Conservation (phyloP, 2,329 filamentous ascomycete species). For the Chaetomium strumarium region DNA sequence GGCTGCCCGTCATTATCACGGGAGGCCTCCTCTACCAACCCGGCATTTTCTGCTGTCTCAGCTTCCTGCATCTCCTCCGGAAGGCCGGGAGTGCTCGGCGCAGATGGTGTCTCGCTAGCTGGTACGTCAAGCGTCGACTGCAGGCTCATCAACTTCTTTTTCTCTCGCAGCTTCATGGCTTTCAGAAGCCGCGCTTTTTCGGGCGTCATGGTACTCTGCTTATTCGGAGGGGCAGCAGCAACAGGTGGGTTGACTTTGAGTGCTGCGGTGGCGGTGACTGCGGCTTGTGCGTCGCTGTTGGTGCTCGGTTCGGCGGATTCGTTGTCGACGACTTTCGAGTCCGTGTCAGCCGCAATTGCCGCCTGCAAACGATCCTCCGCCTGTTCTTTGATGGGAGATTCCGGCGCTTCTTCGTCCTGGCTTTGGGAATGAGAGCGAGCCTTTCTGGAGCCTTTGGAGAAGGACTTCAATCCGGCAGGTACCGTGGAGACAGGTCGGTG, state of each 20-base stretch:
- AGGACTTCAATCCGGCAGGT: constrained; percentile 71
- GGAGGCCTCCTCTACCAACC: constrained; percentile 25
- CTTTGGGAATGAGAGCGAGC: constrained; percentile 35
- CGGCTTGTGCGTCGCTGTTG: constrained; percentile 34
- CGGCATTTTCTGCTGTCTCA: constrained; percentile 23
- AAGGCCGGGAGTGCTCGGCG: constrained; percentile 18
- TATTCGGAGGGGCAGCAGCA: constrained; percentile 37
- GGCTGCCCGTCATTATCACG: constrained; percentile 25
- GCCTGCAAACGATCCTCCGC: constrained; percentile 35
- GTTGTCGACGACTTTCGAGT: constrained; percentile 26
- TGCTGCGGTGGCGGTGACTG: constrained; percentile 41
- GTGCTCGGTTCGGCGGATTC: constrained; percentile 30
- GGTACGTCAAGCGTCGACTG: constrained; percentile 27
- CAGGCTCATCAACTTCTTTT: constrained; percentile 52
- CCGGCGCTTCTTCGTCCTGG: constrained; percentile 26
- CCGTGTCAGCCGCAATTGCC: constrained; percentile 31
- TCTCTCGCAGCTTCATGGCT: constrained; percentile 83
- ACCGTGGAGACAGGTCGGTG: constrained; percentile 71
- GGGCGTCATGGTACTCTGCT: constrained; percentile 60
- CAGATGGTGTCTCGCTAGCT: constrained; percentile 24
- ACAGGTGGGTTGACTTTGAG: constrained; percentile 34
- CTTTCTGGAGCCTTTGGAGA: constrained; percentile 53
- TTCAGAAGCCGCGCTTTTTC: constrained; percentile 94
- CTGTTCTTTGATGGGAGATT: constrained; percentile 34
- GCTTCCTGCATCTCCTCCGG: constrained; percentile 35